phyloP scores from a whole-genome alignment of 2,329 filamentous ascomycete species.

The Paecilomyces sp. region DNA sequence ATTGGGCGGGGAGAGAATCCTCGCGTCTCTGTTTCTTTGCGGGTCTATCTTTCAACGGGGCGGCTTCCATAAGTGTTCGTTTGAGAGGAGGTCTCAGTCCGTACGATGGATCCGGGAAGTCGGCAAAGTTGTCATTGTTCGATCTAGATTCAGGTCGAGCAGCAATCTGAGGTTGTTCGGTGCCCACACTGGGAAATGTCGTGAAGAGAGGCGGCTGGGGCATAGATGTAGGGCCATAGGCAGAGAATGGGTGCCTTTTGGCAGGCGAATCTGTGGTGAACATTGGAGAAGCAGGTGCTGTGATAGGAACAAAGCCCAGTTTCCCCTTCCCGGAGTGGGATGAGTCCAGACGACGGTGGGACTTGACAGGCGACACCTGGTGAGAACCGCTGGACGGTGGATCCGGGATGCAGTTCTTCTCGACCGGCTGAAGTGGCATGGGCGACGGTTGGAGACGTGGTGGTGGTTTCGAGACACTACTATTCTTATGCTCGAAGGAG shows the following conservation, averaged over 20 bases:
- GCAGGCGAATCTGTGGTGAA: constrained; percentile 43
- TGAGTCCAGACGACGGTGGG: constrained; percentile 46
- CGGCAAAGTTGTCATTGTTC: constrained; percentile 38
- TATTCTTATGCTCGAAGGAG: constrained; percentile 28
- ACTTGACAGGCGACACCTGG: constrained; percentile 65
- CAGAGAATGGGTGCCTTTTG: constrained; percentile 34
- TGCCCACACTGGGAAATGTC: constrained; percentile 39
- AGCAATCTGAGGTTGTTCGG: constrained; percentile 43
- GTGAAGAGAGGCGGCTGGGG: constrained; percentile 43
- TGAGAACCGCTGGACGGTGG: constrained; percentile 44
- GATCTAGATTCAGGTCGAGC: constrained; percentile 31
- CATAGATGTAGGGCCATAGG: constrained; percentile 25
- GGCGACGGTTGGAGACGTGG: constrained; percentile 46
- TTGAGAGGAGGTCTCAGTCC: constrained; percentile 41
- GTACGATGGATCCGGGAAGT: constrained; percentile 41
- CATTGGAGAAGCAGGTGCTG: constrained; percentile 34
- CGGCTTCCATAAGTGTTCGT: constrained; percentile 64
- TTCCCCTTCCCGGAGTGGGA: constrained; percentile 51
- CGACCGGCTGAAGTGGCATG: constrained; percentile 40
- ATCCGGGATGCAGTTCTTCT: constrained; percentile 58
- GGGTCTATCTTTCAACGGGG: constrained; percentile 63
- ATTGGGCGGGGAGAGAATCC: constrained; percentile 40
- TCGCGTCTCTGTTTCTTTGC: constrained; percentile 63
- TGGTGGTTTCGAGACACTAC: constrained; percentile 23
- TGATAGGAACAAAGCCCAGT: constrained; percentile 57